Evolutionary conservation across 1,139 yeast species (phyloP).

Genomic region (Kodamaea ohmeri): DNA sequence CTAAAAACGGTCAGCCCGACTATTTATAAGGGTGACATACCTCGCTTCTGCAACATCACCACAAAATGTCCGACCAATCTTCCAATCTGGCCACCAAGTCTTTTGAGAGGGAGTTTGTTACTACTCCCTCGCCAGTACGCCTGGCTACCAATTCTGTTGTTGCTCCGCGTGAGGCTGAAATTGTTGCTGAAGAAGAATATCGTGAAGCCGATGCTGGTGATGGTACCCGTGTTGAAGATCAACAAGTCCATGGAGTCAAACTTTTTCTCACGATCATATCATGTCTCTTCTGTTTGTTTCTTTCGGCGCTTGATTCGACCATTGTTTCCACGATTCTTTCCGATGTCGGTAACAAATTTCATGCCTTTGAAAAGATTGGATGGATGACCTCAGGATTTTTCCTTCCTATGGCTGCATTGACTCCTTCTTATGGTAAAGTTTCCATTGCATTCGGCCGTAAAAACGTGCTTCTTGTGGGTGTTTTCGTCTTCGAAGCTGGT

Average conservation of each 20-base stretch:
- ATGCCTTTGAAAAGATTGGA: conserved; percentile 20
- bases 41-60: too few relatives aligned
- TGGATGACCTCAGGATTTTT: conserved; percentile 24
- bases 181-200: conserved; percentile 2
- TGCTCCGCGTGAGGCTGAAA: too few relatives aligned
- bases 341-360: conserved; percentile 20
- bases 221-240: conserved; percentile 21
- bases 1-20: too few relatives aligned
- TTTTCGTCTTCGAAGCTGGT: conserved; percentile 22
- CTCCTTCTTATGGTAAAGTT: conserved; percentile 23
- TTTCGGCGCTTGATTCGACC: conserved; percentile 25
- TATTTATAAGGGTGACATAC: too few relatives aligned
- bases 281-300: conserved; percentile 20
- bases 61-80: too few relatives aligned
- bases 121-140: too few relatives aligned
- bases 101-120: too few relatives aligned
- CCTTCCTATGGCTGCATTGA: conserved; percentile 23
- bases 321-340: conserved; percentile 23
- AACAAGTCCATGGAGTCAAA: conserved; percentile 18
- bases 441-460: conserved; percentile 25
- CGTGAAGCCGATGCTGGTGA: conserved; percentile 25
- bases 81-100: too few relatives aligned
- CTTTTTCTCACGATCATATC: conserved; percentile 17
- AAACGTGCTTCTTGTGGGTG: conserved; percentile 17
- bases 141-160: too few relatives aligned